phyloP scores from a whole-genome alignment of 305 asterid genomes.

The Fraxinus nigra region DNA sequence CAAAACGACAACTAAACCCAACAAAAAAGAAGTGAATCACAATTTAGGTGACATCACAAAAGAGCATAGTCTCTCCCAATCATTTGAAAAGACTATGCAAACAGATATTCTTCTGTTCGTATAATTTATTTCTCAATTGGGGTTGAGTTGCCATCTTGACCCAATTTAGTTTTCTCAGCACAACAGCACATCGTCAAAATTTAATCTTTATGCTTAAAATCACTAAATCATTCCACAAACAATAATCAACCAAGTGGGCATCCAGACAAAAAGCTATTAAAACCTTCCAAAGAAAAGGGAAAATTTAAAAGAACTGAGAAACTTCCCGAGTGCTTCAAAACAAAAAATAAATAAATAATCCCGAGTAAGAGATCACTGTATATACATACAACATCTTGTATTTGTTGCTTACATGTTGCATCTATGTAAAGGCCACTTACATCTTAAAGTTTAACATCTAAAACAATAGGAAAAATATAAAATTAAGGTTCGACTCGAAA shows the following conservation, averaged over 20 bases:
- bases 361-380: background rate
- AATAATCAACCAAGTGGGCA: background rate
- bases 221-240: background rate
- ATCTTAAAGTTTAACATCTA: background rate
- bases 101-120: background rate
- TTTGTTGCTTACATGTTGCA: background rate
- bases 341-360: background rate
- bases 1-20: background rate
- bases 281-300: background rate
- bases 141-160: background rate
- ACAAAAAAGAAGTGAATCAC: background rate
- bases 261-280: background rate
- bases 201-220: background rate
- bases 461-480: background rate
- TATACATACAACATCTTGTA: background rate
- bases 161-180: background rate
- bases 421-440: background rate
- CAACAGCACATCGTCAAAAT: background rate
- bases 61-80: background rate
- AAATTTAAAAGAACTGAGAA: background rate
- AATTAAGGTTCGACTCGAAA: background rate
- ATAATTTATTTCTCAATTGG: background rate
- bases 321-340: background rate
- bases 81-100: background rate
- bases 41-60: background rate